Conservation (phyloP, 2,329 filamentous ascomycete genomes). For the Ilyonectria robusta region DNA sequence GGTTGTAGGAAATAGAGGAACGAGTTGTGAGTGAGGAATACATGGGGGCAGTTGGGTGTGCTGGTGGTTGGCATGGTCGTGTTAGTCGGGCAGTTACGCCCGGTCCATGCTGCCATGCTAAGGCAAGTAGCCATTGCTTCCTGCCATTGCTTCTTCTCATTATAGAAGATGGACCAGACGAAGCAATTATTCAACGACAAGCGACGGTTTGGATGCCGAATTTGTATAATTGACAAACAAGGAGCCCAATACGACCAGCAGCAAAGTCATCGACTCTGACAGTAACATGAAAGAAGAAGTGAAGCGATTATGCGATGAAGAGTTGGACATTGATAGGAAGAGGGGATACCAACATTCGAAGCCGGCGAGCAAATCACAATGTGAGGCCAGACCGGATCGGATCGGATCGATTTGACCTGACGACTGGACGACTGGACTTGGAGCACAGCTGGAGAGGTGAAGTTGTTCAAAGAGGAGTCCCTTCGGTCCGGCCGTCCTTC, state of each 20-base stretch:
- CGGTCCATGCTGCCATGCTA: slow-evolving; percentile 6
- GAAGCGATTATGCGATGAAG: slow-evolving; percentile 9
- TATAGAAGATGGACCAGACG: neutral
- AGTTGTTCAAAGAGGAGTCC: slow-evolving; percentile 17
- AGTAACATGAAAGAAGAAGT: neutral
- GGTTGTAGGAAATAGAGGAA: neutral
- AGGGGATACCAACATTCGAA: slow-evolving; percentile 38
- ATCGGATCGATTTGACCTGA: slow-evolving; percentile 1
- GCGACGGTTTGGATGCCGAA: neutral
- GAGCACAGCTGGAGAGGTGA: slow-evolving; percentile 13
- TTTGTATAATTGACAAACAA: slow-evolving; percentile 11
- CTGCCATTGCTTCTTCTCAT: slow-evolving; percentile 22
- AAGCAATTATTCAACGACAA: slow-evolving; percentile 13
- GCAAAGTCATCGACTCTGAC: neutral
- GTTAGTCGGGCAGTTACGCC: neutral
- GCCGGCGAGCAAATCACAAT: slow-evolving; percentile 30
- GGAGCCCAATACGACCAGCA: neutral
- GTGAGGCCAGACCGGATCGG: slow-evolving; percentile 25
- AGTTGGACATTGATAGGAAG: slow-evolving; percentile 5
- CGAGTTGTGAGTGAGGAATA: neutral
- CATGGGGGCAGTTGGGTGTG: neutral
- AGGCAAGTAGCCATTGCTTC: neutral
- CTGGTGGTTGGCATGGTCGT: neutral
- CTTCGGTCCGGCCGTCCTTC: slow-evolving; percentile 31
- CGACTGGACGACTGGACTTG: slow-evolving; percentile 26